Base-by-base conservation (phyloP, 139 green algal genomes). In the Desmodesmus armatus region DNA sequence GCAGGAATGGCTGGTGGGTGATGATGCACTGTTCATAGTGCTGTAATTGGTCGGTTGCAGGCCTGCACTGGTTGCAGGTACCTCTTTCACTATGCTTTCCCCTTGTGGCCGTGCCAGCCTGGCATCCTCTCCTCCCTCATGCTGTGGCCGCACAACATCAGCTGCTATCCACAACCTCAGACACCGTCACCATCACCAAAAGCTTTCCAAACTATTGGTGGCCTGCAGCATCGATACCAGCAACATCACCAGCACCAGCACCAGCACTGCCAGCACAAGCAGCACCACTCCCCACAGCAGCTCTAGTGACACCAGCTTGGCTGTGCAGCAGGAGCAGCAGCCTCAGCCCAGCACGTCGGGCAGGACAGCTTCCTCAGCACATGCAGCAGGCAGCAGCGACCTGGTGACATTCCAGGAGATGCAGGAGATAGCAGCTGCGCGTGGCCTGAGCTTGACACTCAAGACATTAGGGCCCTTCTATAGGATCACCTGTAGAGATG, bases 381-480 rank as follows among this genome's bases (percentile, higher is more conserved):
- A 29, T 29, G 71, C 27, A 62, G 19, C 40, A 62, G 44, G 23
- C n/a, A 40, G n/a, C 25, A 77, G 4, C 31, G 11, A 51, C 3
- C 44, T 87, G 29, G 21, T 91, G 0, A 87, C 74, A 0, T 62
- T 89, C 21, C 33, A 71, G 3, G 89, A 92, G 74, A 86, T 90
- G 25, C 74, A 88, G 75, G 15, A 19, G 3, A 73, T 82, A 40
- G 86, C 86, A 7, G 63, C 49, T 72, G 83, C n/a, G 62, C 87
- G 91, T 11, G 92, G 89, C 0, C 23, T 94, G 2, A 43, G 80
- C 53, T 44, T 95, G 5, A 78, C 40, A 2, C 60, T 93, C 3
- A 90, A 84, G 37, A 89, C 89, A 0, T 67, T 96, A 1, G 93
- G 93, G 0, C 93, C 93, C 3, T 72, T 88, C 29, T 96, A 96